Evolutionary conservation across 1,284 basidiomycete species (phyloP).

Genomic region (Coniophora puteana): DNA sequence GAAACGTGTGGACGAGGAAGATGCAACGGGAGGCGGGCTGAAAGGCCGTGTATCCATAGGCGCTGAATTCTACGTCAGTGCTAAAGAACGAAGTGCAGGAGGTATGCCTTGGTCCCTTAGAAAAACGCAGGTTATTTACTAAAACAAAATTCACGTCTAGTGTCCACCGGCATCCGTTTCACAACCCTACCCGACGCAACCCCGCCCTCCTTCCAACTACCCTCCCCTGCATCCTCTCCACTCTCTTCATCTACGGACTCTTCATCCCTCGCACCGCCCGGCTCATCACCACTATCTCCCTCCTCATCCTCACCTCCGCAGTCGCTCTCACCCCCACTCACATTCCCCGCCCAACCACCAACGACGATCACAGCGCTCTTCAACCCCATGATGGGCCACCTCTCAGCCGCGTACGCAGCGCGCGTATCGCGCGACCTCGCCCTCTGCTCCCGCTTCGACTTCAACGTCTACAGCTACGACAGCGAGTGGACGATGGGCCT

Average conservation of each 20-base stretch:
- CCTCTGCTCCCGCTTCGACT: conserved; percentile 89
- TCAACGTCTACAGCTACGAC: conserved; percentile 96
- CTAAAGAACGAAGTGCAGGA: conserved; percentile 90
- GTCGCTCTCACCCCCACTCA: conserved; percentile 35
- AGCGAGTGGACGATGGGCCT: conserved; percentile 95
- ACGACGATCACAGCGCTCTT: conserved; percentile 93
- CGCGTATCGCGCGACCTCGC: conserved; percentile 85
- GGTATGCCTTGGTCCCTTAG: too few species aligned
- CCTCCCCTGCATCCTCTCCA: conserved; percentile 35
- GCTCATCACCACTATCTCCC: conserved; percentile 48
- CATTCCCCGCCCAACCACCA: conserved; percentile 65
- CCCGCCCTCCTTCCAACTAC: conserved; percentile 56
- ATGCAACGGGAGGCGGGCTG: conserved; percentile 85
- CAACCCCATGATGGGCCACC: conserved; percentile 95
- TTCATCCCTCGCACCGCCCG: conserved; percentile 24
- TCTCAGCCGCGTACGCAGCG: conserved; percentile 90
- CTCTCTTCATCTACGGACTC: too few species aligned
- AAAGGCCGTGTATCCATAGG: conserved; percentile 89
- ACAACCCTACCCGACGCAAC: conserved; percentile 83
- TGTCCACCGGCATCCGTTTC: conserved; percentile 92
- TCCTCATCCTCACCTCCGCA: conserved; percentile 35
- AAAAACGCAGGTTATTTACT: conserved; percentile 22
- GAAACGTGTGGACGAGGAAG: conserved; percentile 85
- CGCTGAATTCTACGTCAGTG: conserved; percentile 92
- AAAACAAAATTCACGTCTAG: conserved; percentile 34